phyloP scores from a whole-genome alignment of 371 early-diverging fungal genomes.

The Saksenaea oblongispora region DNA sequence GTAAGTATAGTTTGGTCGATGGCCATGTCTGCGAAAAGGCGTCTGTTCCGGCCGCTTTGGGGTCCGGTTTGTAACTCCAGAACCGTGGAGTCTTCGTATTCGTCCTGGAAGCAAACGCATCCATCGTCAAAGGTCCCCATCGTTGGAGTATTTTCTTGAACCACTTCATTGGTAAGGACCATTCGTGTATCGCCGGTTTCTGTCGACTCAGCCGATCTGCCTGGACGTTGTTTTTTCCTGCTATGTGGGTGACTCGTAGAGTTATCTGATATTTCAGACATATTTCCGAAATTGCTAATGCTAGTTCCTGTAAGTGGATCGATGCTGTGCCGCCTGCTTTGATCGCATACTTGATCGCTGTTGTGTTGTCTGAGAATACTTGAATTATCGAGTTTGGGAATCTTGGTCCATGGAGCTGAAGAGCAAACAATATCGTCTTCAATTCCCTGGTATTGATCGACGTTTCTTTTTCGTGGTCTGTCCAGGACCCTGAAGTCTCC shows the following conservation, averaged over 20 bases:
- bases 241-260: slow-evolving; percentile 15
- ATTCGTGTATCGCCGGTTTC: slow-evolving; percentile 11
- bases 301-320: slow-evolving; percentile 13
- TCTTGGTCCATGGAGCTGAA: slow-evolving; percentile 14
- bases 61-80: slow-evolving; percentile 26
- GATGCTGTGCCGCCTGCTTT: slow-evolving; percentile 25
- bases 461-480: neutral
- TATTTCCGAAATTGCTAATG: slow-evolving; percentile 13
- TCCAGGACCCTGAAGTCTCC: slow-evolving; percentile 30
- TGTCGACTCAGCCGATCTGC: slow-evolving; percentile 17
- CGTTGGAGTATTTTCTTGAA: slow-evolving; percentile 7
- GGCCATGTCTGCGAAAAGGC: too few relatives aligned
- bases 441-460: slow-evolving; percentile 29
- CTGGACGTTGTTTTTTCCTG: slow-evolving; percentile 14
- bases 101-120: slow-evolving; percentile 31
- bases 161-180: neutral
- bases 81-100: slow-evolving; percentile 14
- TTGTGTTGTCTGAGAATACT: slow-evolving; percentile 22
- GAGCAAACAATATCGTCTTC: slow-evolving; percentile 17
- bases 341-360: slow-evolving; percentile 22
- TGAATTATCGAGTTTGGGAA: slow-evolving; percentile 9
- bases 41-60: too few relatives aligned
- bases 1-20: too few relatives aligned
- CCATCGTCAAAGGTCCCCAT: slow-evolving; percentile 16
- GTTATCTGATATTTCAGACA: slow-evolving; percentile 9